phyloP scores from a whole-genome alignment of 495 filamentous ascomycete species.

The Aspergillus homomorphus region DNA sequence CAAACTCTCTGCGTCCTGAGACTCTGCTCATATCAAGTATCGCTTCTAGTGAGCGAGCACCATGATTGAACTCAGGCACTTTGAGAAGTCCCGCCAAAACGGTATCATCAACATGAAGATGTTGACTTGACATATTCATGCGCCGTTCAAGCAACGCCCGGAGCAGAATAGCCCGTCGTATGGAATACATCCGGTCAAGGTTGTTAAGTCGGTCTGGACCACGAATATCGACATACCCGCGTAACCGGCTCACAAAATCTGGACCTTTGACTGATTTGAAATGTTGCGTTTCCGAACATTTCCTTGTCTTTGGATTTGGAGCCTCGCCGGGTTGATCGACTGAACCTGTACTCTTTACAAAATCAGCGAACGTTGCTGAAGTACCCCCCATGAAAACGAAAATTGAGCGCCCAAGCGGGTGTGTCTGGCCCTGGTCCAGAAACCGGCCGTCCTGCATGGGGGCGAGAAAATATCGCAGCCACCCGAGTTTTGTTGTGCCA shows the following conservation, averaged over 20 bases:
- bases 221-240: slow-evolving; percentile 2
- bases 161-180: slow-evolving; percentile 2
- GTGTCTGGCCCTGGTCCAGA: neutral
- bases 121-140: neutral
- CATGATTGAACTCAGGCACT: slow-evolving; percentile 1
- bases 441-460: slow-evolving; percentile 12
- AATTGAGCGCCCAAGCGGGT: slow-evolving; percentile 1
- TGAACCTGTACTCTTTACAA: no score
- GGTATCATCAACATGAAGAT: neutral
- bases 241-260: slow-evolving; percentile 11
- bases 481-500: neutral
- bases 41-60: slow-evolving; percentile 4
- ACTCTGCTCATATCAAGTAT: slow-evolving; percentile 1
- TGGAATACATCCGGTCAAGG: neutral
- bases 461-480: slow-evolving; percentile 11
- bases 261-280: no score
- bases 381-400: slow-evolving; percentile 11
- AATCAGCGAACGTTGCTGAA: neutral
- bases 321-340: no score
- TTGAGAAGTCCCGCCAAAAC: neutral
- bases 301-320: neutral
- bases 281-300: no score
- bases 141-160: neutral
- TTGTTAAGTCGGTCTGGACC: slow-evolving; percentile 1
- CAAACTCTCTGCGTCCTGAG: neutral